phyloP scores from a whole-genome alignment of 2,329 filamentous ascomycete species.

The Ascochyta lentis region DNA sequence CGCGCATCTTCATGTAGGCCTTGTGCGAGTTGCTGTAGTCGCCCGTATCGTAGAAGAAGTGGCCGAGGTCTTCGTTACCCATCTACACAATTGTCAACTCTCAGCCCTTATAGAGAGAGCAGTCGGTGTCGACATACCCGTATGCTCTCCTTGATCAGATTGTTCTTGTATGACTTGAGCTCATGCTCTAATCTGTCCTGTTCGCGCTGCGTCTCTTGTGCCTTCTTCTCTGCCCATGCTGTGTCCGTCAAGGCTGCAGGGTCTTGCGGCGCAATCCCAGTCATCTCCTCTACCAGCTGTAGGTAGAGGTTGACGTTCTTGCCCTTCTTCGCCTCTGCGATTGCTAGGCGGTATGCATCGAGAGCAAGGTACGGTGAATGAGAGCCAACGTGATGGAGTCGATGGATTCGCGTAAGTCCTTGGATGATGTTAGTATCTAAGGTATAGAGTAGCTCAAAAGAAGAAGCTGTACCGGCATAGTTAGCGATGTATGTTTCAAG shows the following conservation, averaged over 20 bases:
- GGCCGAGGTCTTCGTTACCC: conserved; percentile 90
- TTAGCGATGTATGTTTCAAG: conserved; percentile 90
- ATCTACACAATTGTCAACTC: conserved; percentile 65
- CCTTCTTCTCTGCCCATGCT: conserved; percentile 75
- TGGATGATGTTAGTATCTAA: background rate
- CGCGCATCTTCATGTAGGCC: conserved; percentile 84
- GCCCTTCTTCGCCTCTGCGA: conserved; percentile 76
- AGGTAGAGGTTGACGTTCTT: conserved; percentile 76
- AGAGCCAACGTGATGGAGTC: conserved; percentile 81
- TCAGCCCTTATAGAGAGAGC: background rate
- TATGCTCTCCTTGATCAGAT: conserved; percentile 96
- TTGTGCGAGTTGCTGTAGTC: conserved; percentile 76
- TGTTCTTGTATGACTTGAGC: conserved; percentile 93
- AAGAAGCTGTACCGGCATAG: conserved; percentile 71
- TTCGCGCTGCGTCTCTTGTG: conserved; percentile 71
- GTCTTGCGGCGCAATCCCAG: conserved; percentile 68
- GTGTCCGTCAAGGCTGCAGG: conserved; percentile 71
- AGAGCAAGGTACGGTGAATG: conserved; percentile 76
- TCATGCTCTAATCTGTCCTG: conserved; percentile 80
- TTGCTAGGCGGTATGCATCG: conserved; percentile 81
- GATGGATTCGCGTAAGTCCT: conserved; percentile 83
- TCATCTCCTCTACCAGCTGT: conserved; percentile 70
- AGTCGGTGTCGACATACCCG: conserved; percentile 62
- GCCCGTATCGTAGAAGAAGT: conserved; percentile 80
- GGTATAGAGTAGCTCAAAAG: background rate